These are phyloP conservation scores for Starmerella geochares DNA, from an alignment of 805 yeast species.

Conservation along the genomic window DNA sequence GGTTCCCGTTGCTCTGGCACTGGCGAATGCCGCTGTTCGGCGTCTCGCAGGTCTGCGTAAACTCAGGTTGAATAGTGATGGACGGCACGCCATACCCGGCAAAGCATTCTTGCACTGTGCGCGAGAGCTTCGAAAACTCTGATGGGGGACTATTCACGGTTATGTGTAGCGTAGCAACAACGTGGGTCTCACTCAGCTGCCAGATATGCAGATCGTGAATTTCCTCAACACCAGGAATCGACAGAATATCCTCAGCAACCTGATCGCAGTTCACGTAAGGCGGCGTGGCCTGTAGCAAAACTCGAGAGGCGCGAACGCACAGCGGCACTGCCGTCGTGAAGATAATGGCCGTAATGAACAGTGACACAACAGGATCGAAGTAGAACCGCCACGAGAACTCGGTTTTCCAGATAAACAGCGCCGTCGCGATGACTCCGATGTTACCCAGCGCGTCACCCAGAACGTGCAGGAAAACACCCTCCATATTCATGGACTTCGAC, in stretches of 20 bases:
- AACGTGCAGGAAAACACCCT: conserved; percentile 91
- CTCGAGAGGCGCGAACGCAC: conserved; percentile 75
- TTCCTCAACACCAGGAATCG: conserved; percentile 63
- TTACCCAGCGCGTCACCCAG: conserved; percentile 94
- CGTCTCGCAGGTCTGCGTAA: conserved; percentile 30
- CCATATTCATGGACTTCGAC: conserved; percentile 79
- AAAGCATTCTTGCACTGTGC: conserved; percentile 63
- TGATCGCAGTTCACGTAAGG: conserved; percentile 64
- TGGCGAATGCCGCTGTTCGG: conserved; percentile 12
- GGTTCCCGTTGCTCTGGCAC: conserved; percentile 23
- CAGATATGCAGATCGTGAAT: conserved; percentile 95
- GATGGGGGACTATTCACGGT: conserved; percentile 58
- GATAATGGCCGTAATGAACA: conserved; percentile 76
- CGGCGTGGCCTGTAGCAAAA: conserved; percentile 87
- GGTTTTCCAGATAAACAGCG: conserved; percentile 88
- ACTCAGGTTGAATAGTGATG: conserved; percentile 95
- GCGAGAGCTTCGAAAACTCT: conserved; percentile 59
- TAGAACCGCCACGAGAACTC: conserved; percentile 79
- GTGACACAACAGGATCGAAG: conserved; percentile 76
- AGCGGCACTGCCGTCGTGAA: conserved; percentile 86
- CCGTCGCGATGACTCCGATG: conserved; percentile 82
- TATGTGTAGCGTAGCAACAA: conserved; percentile 83
- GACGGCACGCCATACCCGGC: conserved; percentile 82
- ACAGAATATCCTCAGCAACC: conserved; percentile 56
- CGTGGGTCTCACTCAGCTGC: conserved; percentile 80